Base-by-base conservation (phyloP, 768 basidiomycete species). In the Agrocybe pediades region DNA sequence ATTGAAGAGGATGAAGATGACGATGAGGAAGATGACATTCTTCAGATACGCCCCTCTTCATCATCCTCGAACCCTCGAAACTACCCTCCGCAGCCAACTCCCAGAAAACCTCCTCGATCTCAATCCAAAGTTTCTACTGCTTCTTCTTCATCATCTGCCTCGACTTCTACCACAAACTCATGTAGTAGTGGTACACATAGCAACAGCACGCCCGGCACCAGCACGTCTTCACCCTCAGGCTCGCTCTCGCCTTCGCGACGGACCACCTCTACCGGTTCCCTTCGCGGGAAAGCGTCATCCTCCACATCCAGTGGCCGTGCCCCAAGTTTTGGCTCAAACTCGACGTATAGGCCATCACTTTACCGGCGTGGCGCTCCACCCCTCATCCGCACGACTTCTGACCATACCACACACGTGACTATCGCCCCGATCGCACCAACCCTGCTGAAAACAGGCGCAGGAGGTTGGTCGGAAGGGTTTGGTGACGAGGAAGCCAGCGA, bases 371-470 rank as follows among this genome's bases (percentile, higher is more conserved):
- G 55, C 41, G 53, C 53, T 8, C 63, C 70, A 9, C 63, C 71
- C 30, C 59, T 68, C 39, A 60, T 68, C 43, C 68, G 69, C 27
- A 63, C 65, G 6, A 23, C 61, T 3, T 56, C 61, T 24, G 64
- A 65, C 52, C 41, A 44, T 17, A 29, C 44, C 6, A 45, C 41
- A 16, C 68, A 74, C 57, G 77, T 80, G 41, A 78, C 71, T 19
- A 80, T 78, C 57, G 80, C 72, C 16, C 77, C 72, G 11, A 81
- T 81, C 54, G 76, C 80, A 25, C 82, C 83, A 7, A 95, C 97
- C 4, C 81, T 91, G 42, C 78, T 98, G 59, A 99, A 98, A 75
- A 91, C 91, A 6, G 33, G 33, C 16, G 82, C 76, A 9, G 75
- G 79, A 1, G 72, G 55, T 9, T 80, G 81, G 80, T 65, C 69